These are phyloP conservation scores for Populus tomentosa DNA, from an alignment of 441 rosid species.

Conservation along the genomic window DNA sequence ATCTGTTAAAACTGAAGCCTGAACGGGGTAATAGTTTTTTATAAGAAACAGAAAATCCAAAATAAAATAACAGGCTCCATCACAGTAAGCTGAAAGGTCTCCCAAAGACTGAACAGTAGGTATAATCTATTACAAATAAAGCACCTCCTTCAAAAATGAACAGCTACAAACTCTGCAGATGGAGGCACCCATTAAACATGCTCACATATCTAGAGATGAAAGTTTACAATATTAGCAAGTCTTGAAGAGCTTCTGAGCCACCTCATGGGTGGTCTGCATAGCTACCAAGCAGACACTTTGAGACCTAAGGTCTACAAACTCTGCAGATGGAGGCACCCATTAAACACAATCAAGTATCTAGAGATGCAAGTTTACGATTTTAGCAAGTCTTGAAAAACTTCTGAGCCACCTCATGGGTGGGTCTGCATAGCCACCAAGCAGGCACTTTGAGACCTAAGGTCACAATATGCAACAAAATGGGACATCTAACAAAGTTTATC, in stretches of 20 bases:
- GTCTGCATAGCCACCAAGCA: background rate
- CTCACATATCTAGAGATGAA: background rate
- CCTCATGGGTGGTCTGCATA: background rate
- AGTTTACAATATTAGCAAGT: background rate
- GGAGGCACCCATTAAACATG: background rate
- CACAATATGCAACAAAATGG: background rate
- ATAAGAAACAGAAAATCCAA: background rate
- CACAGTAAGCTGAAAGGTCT: background rate
- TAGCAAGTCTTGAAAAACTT: background rate
- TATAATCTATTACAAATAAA: background rate
- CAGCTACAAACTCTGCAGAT: background rate
- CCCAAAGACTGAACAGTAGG: background rate
- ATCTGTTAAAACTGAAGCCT: background rate
- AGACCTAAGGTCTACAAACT: background rate
- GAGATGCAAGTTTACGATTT: background rate
- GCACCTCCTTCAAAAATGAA: background rate
- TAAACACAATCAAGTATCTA: background rate
- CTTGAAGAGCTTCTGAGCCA: conserved; percentile 6
- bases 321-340: background rate
- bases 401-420: background rate
- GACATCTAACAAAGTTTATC: background rate
- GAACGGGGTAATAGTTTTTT: background rate
- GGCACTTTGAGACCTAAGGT: background rate
- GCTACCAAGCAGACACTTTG: background rate
- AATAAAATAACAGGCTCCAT: background rate